phyloP scores from a whole-genome alignment of 2,329 filamentous ascomycete genomes.

The Penicillium sp. region DNA sequence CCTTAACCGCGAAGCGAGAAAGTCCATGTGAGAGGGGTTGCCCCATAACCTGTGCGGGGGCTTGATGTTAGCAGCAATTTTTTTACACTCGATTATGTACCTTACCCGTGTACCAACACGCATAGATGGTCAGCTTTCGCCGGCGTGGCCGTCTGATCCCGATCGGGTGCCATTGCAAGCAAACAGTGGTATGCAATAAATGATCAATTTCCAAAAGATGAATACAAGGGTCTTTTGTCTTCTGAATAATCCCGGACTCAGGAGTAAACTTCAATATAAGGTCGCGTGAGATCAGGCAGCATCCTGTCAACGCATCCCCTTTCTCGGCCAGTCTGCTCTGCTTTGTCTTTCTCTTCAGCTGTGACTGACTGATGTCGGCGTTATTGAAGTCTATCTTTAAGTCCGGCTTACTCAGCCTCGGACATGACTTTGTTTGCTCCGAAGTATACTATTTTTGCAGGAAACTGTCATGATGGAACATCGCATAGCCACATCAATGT shows the following conservation, averaged over 20 bases:
- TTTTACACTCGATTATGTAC: constrained; percentile 11
- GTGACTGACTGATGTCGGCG: too few species aligned
- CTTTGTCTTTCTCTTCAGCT: too few species aligned
- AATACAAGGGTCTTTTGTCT: neutral
- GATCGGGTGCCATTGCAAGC: constrained; percentile 17
- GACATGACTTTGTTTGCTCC: too few species aligned
- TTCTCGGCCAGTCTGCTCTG: too few species aligned
- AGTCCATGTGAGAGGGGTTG: constrained; percentile 62
- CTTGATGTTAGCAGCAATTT: neutral
- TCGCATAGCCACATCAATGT: too few species aligned
- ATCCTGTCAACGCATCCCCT: neutral
- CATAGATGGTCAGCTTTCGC: constrained; percentile 58
- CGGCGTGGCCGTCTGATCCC: constrained; percentile 2
- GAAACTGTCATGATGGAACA: too few species aligned
- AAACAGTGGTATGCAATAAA: neutral
- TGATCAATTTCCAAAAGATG: neutral
- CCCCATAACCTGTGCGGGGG: constrained; percentile 59
- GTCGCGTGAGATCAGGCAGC: constrained; percentile 2
- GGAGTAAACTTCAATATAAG: too few species aligned
- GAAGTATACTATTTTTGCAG: too few species aligned
- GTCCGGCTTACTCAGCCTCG: too few species aligned
- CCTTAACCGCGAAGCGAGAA: constrained; percentile 57
- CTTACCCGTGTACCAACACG: constrained; percentile 66
- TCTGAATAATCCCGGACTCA: neutral
- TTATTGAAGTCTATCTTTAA: too few species aligned